phyloP scores from a whole-genome alignment of 106 monocot genomes.

The Agapanthus africanus region DNA sequence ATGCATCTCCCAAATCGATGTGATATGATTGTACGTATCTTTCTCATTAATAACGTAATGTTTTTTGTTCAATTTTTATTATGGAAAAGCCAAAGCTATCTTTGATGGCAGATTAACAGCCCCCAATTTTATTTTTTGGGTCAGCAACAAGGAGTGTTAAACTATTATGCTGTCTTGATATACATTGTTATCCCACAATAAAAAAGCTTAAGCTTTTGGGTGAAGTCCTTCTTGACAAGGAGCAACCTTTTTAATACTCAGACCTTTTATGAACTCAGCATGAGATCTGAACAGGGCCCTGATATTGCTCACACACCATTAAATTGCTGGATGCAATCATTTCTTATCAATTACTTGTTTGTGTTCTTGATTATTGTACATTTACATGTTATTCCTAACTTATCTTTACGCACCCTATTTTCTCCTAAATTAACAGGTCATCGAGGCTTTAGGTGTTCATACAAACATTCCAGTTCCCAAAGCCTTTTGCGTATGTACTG shows the following conservation, averaged over 20 bases:
- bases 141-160: too few relatives aligned
- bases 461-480: conserved; percentile 90
- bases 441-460: conserved; percentile 67
- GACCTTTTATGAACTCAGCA: too few relatives aligned
- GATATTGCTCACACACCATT: background rate
- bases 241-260: too few relatives aligned
- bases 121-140: too few relatives aligned
- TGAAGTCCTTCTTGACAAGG: too few relatives aligned
- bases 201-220: too few relatives aligned
- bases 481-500: conserved; percentile 82
- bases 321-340: background rate
- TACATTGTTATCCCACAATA: too few relatives aligned
- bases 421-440: conserved; percentile 60
- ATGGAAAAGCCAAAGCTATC: background rate
- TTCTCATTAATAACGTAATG: background rate
- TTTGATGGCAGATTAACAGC: background rate
- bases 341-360: background rate
- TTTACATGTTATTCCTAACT: background rate
- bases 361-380: background rate
- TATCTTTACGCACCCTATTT: background rate
- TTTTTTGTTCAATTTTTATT: background rate
- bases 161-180: too few relatives aligned
- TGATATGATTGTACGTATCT: background rate
- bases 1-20: background rate
- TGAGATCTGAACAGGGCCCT: background rate